Evolutionary conservation across 257 asterid species (phyloP), one percentile per base, ranked within the genome.

Genomic region (Leonotis leonurus): DNA sequence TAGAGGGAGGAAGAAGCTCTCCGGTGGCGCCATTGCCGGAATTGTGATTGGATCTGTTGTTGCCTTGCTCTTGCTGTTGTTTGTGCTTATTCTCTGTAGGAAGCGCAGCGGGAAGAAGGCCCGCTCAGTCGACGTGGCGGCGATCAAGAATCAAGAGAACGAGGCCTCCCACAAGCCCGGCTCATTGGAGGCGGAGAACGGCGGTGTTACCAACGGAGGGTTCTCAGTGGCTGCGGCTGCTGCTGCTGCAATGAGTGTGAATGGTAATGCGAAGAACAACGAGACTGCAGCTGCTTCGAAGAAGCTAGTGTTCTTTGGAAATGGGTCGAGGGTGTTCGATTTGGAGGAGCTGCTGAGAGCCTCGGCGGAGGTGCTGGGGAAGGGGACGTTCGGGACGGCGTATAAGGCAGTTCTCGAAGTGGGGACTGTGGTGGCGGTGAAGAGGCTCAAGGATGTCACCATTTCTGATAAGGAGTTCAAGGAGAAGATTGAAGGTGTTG

Each of bases 341-440:
- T 39, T 82, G 74, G 86, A 83, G 82, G 89, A 83, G 67, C 33
- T 83, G 39, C 43, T 83, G 67, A 83, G 89, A 37, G 89, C 89
- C 0, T 83, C 89, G 21, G 89, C 89, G 6, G 88, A 82, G 77
- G 88, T 82, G 25, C 56, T 82, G 70, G 88, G 88, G 69, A 82
- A 79, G 78, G 88, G 88, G 36, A 78, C 83, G 27, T 79, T 77
- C 7, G 82, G 80, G 53, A 90, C 97, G 13, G 78, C 95, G 40
- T 90, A 90, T 56, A 90, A 90, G 90, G 97, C 97, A 53, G 90
- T 87, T 41, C 66, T 90, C 70, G 95, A 90, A 73, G 75, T 78
- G 35, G 95, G 97, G 52, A 85, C 79, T 33, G 82, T 76, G 57
- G 95, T 81, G 68, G 95, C 92, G 2, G 97, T 90, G 73, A 90